Percentiles rank a stretch among this genome's conserved stretches.
These are phyloP conservation scores for Scenedesmus sp. DNA, from an alignment of 163 green algal species.

Conservation along the genomic window DNA sequence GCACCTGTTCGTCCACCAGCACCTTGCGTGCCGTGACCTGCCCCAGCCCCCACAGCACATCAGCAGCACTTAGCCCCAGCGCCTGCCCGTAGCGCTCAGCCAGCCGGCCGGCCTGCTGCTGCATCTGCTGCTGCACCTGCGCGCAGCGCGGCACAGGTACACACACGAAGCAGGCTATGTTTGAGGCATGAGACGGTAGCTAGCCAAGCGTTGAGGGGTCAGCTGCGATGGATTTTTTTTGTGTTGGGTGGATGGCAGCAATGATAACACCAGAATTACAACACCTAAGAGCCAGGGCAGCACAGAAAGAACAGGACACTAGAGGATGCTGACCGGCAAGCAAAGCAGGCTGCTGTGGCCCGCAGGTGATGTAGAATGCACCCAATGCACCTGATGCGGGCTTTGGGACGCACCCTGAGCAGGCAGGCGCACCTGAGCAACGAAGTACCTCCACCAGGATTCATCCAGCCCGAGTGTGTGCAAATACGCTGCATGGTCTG, in stretches of 20 bases:
- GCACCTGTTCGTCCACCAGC: constrained; percentile 13
- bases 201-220: background rate
- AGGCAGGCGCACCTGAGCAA: constrained; percentile 21
- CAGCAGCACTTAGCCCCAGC: background rate
- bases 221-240: background rate
- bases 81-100: constrained; percentile 23
- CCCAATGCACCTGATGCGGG: too few relatives aligned
- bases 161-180: background rate
- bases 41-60: constrained; percentile 31
- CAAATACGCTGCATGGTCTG: background rate
- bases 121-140: constrained; percentile 23
- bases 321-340: too few relatives aligned
- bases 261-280: background rate
- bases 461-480: background rate
- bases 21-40: constrained; percentile 9
- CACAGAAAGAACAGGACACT: background rate
- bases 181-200: background rate
- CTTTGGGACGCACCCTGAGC: too few relatives aligned
- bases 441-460: constrained; percentile 33
- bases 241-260: background rate
- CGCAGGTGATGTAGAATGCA: too few relatives aligned
- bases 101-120: background rate
- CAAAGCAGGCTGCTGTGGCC: too few relatives aligned
- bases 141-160: background rate
- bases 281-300: background rate